These are phyloP conservation scores for Guadua angustifolia DNA, from an alignment of 176 grass and related monocot genomes.

Conservation along the genomic window DNA sequence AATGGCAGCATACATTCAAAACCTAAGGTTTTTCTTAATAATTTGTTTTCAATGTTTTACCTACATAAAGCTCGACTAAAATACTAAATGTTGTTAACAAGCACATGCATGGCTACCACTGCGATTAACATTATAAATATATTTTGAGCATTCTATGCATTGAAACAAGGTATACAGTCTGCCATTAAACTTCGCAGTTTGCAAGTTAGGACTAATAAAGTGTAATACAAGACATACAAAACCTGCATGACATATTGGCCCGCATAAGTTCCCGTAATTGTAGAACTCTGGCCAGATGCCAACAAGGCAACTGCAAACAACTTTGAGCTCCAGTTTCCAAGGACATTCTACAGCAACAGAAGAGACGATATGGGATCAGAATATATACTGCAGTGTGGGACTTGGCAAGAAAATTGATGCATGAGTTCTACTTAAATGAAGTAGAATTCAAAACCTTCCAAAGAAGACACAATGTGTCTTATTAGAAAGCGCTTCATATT, in stretches of 20 bases:
- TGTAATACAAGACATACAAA: slow-evolving; percentile 14
- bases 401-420: background rate
- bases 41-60: slow-evolving; percentile 25
- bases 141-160: background rate
- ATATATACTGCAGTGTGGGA: slow-evolving; percentile 1
- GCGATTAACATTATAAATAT: background rate
- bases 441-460: background rate
- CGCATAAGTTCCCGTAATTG: slow-evolving; percentile 97
- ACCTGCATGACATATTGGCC: slow-evolving; percentile 99
- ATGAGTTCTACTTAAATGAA: background rate
- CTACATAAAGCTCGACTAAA: slow-evolving; percentile 5
- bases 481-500: background rate
- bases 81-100: background rate
- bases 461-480: background rate
- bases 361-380: slow-evolving; percentile 25
- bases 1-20: background rate
- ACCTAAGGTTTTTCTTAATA: background rate
- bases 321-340: slow-evolving; percentile 96
- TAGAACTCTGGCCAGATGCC: slow-evolving; percentile 97
- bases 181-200: slow-evolving; percentile 14
- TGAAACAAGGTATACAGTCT: background rate
- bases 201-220: slow-evolving; percentile 33
- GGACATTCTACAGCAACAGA: slow-evolving; percentile 73
- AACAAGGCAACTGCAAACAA: slow-evolving; percentile 90
- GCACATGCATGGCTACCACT: background rate